Base-by-base conservation (phyloP, 148 eudicot genomes). In the Pouteria glomerata region DNA sequence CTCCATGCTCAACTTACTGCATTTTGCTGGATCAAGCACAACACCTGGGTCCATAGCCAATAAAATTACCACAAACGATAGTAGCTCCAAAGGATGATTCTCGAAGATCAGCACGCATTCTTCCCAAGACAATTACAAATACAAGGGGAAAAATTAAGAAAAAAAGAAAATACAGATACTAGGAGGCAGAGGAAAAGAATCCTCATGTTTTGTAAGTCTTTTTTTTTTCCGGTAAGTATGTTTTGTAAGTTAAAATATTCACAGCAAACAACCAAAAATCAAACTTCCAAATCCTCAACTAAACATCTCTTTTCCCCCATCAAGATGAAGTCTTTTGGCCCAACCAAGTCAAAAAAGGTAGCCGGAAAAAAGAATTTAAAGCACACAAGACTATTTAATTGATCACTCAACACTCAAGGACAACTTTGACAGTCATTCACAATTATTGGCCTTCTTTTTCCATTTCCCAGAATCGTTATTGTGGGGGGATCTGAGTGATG, bases 1-100 rank as follows among this genome's bases (percentile, higher is more conserved):
- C 65, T 87, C 94, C 84, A 93, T 80, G 71, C 87, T 88, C 76
- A 87, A 68, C 73, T 78, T 84, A 77, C 83, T 89, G 86, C 84
- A 81, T 74, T 78, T 89, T 47, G 83, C 72, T 33, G 92, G 85
- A 82, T 91, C 94, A 69, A 77, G 77, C 75, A 74, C 78, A 26
- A 75, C 68, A 70, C 85, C 91, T 91, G 79, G 31, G 76, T 21
- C 68, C 58, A 84, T 76, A 69, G 55, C 23, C 59, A 11, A 41
- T 33, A 42, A 11, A n/a, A 48, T 42, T 16, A 51, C n/a, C 13
- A 57, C 66, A 3, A 27, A 29, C 21, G 12, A 59, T 18, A 30
- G 44, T 44, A 71, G 66, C 51, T 29, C 73, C 19, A 27, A 50
- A 58, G 29, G 30, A 74, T 14, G 47, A 64, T 65, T 23, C 26